Conservation (phyloP, 2,329 filamentous ascomycete genomes). For the Microdochium bolleyi region DNA sequence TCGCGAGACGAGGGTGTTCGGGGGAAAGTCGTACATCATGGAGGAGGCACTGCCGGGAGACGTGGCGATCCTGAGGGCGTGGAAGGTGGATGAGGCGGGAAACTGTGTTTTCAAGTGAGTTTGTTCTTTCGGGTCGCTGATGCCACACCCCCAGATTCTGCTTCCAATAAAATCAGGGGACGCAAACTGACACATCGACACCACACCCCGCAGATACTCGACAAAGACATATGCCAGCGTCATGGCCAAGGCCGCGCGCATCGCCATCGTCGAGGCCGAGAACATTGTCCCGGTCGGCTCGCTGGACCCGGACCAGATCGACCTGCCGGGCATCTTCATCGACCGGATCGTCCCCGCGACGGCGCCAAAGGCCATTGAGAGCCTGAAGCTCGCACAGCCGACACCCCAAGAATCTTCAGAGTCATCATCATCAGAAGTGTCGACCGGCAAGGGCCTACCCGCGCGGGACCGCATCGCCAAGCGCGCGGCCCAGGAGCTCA, state of each 20-base stretch:
- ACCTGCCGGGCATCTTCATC: slow-evolving; percentile 77
- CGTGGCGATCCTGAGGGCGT: slow-evolving; percentile 69
- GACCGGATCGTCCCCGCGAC: slow-evolving; percentile 73
- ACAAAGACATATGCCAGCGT: slow-evolving; percentile 68
- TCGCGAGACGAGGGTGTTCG: slow-evolving; percentile 65
- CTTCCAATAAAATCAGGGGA: background rate
- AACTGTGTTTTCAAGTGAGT: slow-evolving; percentile 69
- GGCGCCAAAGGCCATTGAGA: slow-evolving; percentile 64
- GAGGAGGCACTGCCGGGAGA: slow-evolving; percentile 70
- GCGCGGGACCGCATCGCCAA: slow-evolving; percentile 66
- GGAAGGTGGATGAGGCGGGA: slow-evolving; percentile 67
- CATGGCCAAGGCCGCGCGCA: slow-evolving; percentile 72
- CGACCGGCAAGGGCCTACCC: slow-evolving; percentile 36
- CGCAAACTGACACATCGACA: background rate
- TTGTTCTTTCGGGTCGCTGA: background rate
- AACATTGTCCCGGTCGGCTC: slow-evolving; percentile 70
- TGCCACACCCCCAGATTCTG: background rate
- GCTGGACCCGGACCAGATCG: slow-evolving; percentile 65
- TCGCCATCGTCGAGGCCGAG: slow-evolving; percentile 80
- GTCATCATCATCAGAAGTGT: slow-evolving; percentile 26
- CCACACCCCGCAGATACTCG: slow-evolving; percentile 46
- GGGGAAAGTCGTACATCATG: slow-evolving; percentile 67
- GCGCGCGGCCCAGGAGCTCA: slow-evolving; percentile 72
- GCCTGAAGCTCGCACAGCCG: slow-evolving; percentile 47
- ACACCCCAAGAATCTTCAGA: slow-evolving; percentile 17